A percentile compares a stretch with the other conserved stretches of the same genome.
Conservation (phyloP, 2,329 filamentous ascomycete species). For the Fusarium sacchari region DNA sequence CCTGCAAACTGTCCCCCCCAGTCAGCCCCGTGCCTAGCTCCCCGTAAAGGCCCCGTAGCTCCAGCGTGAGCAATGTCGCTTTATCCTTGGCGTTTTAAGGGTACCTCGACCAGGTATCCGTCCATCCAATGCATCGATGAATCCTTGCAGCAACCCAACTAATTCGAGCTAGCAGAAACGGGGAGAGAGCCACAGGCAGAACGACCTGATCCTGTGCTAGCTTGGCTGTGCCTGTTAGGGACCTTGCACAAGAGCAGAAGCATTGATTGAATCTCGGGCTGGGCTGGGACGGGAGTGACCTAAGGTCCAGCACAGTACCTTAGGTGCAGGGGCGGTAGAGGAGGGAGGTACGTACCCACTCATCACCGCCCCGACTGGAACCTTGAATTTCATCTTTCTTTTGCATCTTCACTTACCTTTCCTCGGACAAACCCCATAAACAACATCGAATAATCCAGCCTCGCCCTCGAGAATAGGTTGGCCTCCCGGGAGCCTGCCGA, state of each 20-base stretch:
- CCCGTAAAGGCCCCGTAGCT: slow-evolving; percentile 40
- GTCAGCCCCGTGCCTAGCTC: slow-evolving; percentile 42
- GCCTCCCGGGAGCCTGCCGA: slow-evolving; percentile 29
- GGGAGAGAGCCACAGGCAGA: slow-evolving; percentile 39
- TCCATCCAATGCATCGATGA: slow-evolving; percentile 32
- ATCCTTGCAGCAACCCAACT: slow-evolving; percentile 39
- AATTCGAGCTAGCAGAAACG: slow-evolving; percentile 41
- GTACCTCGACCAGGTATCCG: slow-evolving; percentile 34
- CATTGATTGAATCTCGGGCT: slow-evolving; percentile 29
- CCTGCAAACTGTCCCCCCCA: slow-evolving; percentile 29
- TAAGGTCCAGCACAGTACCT: neutral
- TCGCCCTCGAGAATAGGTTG: slow-evolving; percentile 30
- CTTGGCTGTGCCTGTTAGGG: slow-evolving; percentile 13
- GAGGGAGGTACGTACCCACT: slow-evolving; percentile 44
- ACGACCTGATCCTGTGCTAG: slow-evolving; percentile 31
- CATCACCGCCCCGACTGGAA: slow-evolving; percentile 43
- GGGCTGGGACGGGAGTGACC: slow-evolving; percentile 27
- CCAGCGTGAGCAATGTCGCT: slow-evolving; percentile 39
- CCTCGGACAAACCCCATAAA: slow-evolving; percentile 34
- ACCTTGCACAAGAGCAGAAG: slow-evolving; percentile 15
- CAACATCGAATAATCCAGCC: slow-evolving; percentile 21
- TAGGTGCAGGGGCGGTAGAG: slow-evolving; percentile 26
- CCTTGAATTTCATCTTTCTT: slow-evolving; percentile 50
- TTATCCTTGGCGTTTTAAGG: slow-evolving; percentile 39
- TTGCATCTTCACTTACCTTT: slow-evolving; percentile 48